These are phyloP conservation scores for Closterium sp. DNA, from an alignment of 139 green algal genomes.

Conservation along the genomic window DNA sequence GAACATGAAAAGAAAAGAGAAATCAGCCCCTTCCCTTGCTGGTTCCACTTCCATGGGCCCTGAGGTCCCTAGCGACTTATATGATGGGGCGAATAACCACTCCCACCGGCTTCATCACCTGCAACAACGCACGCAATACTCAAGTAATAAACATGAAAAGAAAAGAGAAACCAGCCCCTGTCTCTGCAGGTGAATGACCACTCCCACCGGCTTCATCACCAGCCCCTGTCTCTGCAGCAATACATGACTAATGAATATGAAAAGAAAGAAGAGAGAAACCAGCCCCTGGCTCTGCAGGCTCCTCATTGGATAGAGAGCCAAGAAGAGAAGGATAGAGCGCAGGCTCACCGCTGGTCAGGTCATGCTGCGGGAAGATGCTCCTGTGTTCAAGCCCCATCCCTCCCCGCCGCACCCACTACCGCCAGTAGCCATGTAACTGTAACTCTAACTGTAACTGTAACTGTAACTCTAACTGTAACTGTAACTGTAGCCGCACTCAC, in stretches of 20 bases:
- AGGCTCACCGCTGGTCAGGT: constrained; percentile 64
- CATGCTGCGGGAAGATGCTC: constrained; percentile 69
- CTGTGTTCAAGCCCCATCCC: constrained; percentile 88
- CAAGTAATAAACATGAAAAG: not conserved
- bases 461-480: too few species aligned
- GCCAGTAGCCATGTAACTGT: too few species aligned
- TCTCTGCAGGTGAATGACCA: not conserved
- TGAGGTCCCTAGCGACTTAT: not conserved
- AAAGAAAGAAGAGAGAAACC: not conserved
- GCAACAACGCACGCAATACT: not conserved
- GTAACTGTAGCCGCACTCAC: constrained; percentile 21
- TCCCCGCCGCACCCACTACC: too few species aligned
- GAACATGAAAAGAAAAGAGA: not conserved
- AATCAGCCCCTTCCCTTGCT: not conserved
- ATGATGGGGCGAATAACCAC: not conserved
- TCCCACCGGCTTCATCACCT: not conserved
- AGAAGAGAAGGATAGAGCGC: too few species aligned
- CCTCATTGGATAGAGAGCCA: not conserved
- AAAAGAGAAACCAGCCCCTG: not conserved
- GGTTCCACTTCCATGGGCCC: not conserved
- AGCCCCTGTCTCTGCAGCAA: too few species aligned
- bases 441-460: too few species aligned
- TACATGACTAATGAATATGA: too few species aligned
- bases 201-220: not conserved
- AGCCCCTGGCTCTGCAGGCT: not conserved